Conservation (phyloP, 140 eudicot genomes). For the Anethum foeniculum region DNA sequence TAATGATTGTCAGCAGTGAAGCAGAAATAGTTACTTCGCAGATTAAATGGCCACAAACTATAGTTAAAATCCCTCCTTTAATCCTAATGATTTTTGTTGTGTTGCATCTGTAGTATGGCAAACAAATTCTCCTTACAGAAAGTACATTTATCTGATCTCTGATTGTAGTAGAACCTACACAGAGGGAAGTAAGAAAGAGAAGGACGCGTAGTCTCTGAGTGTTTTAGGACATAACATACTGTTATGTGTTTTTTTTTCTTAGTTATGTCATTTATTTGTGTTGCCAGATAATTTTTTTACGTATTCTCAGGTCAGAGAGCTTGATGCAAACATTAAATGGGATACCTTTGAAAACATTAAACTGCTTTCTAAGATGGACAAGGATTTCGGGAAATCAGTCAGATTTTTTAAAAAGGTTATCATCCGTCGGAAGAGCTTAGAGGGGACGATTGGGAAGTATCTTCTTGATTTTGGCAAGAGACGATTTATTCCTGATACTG, state of each 20-base stretch:
- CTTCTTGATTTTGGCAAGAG: slow-evolving; percentile 96
- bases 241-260: not conserved
- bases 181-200: not conserved
- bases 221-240: not conserved
- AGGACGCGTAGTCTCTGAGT: not conserved
- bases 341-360: slow-evolving; percentile 65
- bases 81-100: not conserved
- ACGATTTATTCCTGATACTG: slow-evolving; percentile 77
- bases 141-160: not conserved
- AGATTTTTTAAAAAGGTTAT: slow-evolving; percentile 74
- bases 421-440: slow-evolving; percentile 60
- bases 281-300: not conserved
- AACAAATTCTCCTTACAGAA: not conserved
- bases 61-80: not conserved
- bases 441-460: slow-evolving; percentile 50
- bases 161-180: not conserved
- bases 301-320: slow-evolving; percentile 68
- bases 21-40: not conserved
- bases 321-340: slow-evolving; percentile 81
- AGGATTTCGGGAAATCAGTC: slow-evolving; percentile 52
- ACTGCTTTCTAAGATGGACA: slow-evolving; percentile 48
- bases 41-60: not conserved
- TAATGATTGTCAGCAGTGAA: not conserved
- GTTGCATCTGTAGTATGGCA: not conserved
- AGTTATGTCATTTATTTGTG: not conserved